Evolutionary conservation across 345 rosid species (phyloP).

Genomic region (Eucalyptus guilfoylei): DNA sequence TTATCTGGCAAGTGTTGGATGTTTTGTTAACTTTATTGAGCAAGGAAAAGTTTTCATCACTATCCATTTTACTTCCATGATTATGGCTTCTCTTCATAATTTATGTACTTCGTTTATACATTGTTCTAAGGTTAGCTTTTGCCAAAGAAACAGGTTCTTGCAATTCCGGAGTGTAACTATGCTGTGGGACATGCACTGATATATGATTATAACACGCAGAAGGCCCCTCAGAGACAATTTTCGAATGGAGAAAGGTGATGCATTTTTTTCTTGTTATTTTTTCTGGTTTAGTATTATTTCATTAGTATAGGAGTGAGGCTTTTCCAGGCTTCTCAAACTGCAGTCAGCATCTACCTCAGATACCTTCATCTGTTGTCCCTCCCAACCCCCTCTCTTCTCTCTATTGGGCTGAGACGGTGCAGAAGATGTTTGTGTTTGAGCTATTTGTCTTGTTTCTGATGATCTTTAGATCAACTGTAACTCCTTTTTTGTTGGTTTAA

Average conservation of each 20-base stretch:
- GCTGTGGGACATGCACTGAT: slow-evolving; percentile 76
- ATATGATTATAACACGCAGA: slow-evolving; percentile 85
- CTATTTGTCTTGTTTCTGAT: not conserved
- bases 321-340: not conserved
- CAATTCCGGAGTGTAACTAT: slow-evolving; percentile 63
- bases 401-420: not conserved
- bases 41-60: not conserved
- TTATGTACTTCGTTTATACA: not conserved
- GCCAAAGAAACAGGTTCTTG: slow-evolving; percentile 53
- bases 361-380: not conserved
- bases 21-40: not conserved
- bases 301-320: not conserved
- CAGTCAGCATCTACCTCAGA: not conserved
- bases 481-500: not conserved
- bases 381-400: not conserved
- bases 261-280: not conserved
- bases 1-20: slow-evolving; percentile 59
- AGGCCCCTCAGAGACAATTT: slow-evolving; percentile 48
- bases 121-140: not conserved
- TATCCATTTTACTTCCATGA: not conserved
- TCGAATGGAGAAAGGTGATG: slow-evolving; percentile 67
- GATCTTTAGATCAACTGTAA: not conserved
- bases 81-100: not conserved
- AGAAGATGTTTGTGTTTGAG: not conserved
- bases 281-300: not conserved